Base-by-base conservation (phyloP, 331 rosid genomes). In the Rosa hybrid region DNA sequence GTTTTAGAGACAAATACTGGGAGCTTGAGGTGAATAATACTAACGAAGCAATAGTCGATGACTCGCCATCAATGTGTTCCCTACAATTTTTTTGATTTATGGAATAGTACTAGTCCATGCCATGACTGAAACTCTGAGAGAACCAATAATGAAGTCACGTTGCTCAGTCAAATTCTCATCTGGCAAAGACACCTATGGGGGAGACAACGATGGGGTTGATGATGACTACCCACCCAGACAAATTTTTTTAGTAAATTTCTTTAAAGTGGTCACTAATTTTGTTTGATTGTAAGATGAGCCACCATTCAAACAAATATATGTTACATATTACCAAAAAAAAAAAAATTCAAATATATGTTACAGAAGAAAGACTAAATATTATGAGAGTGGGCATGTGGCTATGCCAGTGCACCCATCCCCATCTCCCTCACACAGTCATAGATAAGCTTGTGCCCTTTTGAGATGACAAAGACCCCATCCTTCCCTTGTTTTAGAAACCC, bases 361-460 rank as follows among this genome's bases (percentile, higher is more conserved):
- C 80, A 86, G 83, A 78, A 84, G 80, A 86, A 80, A 79, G 81
- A 71, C 86, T 75, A 79, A 18, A 73, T 7, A 27, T 41, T 11
- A 76, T 17, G 27, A 27, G 50, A 18, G 76, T 79, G 1, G 75
- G 81, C 97, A 90, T 88, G 97, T 91, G 97, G 84, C 46, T 72
- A 78, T 90, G 88, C 85, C 90, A 78, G 81, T 76, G 79, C 85
- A 86, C 71, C 79, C 71, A 75, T 85, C 81, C 84, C 74, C 86
- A 62, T 89, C 83, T 71, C 49, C 46, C 79, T 14, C 68, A 56
- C 84, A 83, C 81, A 78, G 77, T 78, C 78, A 44, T 79, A 77
- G 79, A 83, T 75, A 82, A 76, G 85, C 74, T 79, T 86, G 93
- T 86, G 83, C 89, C 93, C 87, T 79, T 84, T 80, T 64, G 69